Evolutionary conservation across 2,329 filamentous ascomycete species (phyloP).

Genomic region (Zymoseptoria ardabiliae): DNA sequence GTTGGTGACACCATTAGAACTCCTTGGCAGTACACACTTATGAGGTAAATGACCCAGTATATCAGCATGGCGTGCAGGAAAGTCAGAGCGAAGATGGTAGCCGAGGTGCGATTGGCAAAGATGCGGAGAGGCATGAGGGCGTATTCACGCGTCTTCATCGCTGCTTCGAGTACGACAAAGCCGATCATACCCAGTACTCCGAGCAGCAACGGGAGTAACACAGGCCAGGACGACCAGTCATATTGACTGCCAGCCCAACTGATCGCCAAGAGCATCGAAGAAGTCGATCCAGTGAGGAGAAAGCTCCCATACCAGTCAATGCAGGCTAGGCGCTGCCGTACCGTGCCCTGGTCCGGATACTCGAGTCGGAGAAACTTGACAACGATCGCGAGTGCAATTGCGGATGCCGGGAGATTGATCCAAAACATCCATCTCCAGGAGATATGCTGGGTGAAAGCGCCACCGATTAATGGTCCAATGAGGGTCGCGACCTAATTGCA

Average conservation of each 20-base stretch:
- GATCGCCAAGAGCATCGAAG: slow-evolving; percentile 1
- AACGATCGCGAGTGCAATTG: not conserved
- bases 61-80: slow-evolving; percentile 66
- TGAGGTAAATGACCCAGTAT: slow-evolving; percentile 75
- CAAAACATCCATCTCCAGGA: slow-evolving; percentile 52
- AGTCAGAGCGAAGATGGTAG: slow-evolving; percentile 56
- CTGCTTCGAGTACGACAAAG: slow-evolving; percentile 55
- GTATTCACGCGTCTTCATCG: slow-evolving; percentile 55
- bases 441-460: slow-evolving; percentile 55
- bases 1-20: slow-evolving; percentile 60
- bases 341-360: slow-evolving; percentile 3
- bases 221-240: slow-evolving; percentile 6
- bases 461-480: slow-evolving; percentile 61
- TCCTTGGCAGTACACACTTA: slow-evolving; percentile 43
- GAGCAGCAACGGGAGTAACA: slow-evolving; percentile 66
- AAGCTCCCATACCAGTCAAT: slow-evolving; percentile 58
- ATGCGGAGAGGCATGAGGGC: slow-evolving; percentile 68
- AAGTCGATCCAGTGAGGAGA: slow-evolving; percentile 62
- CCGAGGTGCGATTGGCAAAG: slow-evolving; percentile 58
- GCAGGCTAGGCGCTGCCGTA: slow-evolving; percentile 25
- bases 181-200: slow-evolving; percentile 49
- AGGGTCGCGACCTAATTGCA: slow-evolving; percentile 7
- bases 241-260: slow-evolving; percentile 5
- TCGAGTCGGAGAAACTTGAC: slow-evolving; percentile 34
- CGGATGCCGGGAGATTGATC: slow-evolving; percentile 43